A percentile compares a stretch with the other conserved stretches of the same genome.
phyloP scores from a whole-genome alignment of 306 rosid species.

The Purshia tridentata region DNA sequence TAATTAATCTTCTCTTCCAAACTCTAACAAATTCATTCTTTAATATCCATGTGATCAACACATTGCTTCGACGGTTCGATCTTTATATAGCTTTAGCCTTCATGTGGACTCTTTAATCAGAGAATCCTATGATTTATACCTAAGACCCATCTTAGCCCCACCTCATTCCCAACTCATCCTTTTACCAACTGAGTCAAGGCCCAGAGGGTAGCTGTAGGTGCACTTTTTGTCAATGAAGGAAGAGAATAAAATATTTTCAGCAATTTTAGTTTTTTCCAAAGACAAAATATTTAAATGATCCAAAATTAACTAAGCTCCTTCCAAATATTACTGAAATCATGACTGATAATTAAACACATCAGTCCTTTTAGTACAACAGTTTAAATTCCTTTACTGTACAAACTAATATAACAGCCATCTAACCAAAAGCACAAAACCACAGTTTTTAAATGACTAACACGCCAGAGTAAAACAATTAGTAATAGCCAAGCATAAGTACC shows the following conservation, averaged over 20 bases:
- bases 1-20: background rate
- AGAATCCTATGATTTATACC: background rate
- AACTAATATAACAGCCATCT: constrained; percentile 8
- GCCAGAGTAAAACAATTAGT: background rate
- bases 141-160: background rate
- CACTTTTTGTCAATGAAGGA: background rate
- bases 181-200: background rate
- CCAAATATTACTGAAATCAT: constrained; percentile 16
- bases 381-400: constrained; percentile 1
- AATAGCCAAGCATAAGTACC: constrained; percentile 45
- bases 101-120: background rate
- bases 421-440: background rate
- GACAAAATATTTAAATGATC: background rate
- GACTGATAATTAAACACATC: background rate
- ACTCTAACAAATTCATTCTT: background rate
- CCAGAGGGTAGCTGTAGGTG: background rate
- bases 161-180: background rate
- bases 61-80: background rate
- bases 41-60: background rate
- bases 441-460: background rate
- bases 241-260: background rate
- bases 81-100: background rate
- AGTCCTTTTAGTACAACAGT: background rate
- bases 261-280: background rate
- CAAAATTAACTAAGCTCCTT: constrained; percentile 4